Evolutionary conservation across 768 basidiomycete genomes (phyloP).

Genomic region (Plicaturopsis crispa): DNA sequence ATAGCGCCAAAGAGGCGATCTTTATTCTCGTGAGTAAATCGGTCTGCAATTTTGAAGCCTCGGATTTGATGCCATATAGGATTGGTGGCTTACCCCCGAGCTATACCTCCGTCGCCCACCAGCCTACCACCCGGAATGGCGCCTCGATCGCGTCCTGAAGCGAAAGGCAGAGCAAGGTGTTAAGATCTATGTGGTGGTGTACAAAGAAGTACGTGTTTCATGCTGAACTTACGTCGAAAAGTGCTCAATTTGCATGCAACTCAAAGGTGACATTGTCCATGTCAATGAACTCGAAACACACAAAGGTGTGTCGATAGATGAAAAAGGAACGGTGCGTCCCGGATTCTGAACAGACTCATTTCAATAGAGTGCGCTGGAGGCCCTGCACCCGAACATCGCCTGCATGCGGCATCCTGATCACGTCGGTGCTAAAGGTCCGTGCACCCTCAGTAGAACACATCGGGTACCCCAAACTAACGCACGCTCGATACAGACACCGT

Average conservation of each 20-base stretch:
- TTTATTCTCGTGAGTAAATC: conserved; percentile 66
- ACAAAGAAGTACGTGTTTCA: conserved; percentile 95
- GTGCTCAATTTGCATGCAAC: neutral
- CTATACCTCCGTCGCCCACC: conserved; percentile 91
- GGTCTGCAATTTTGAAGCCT: neutral
- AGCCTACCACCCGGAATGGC: conserved; percentile 77
- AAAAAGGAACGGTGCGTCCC: too few species aligned
- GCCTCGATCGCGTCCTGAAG: conserved; percentile 78
- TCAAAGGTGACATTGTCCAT: conserved; percentile 81
- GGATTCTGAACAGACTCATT: conserved; percentile 5
- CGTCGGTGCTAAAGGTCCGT: conserved; percentile 75
- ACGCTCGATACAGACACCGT: conserved; percentile 61
- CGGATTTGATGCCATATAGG: conserved; percentile 28
- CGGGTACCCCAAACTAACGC: too few species aligned
- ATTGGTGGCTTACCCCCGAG: conserved; percentile 95
- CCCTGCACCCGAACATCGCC: conserved; percentile 79
- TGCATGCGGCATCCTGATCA: conserved; percentile 91
- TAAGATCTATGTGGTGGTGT: conserved; percentile 84
- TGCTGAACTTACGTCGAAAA: too few species aligned
- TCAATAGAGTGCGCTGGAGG: conserved; percentile 62
- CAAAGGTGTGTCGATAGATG: conserved; percentile 46
- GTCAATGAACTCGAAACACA: conserved; percentile 81
- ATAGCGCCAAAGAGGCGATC: conserved; percentile 72
- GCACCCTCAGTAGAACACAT: too few species aligned
- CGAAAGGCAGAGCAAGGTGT: conserved; percentile 92